phyloP scores from a whole-genome alignment of 169 alveolate species.

The Babesia bovis region DNA sequence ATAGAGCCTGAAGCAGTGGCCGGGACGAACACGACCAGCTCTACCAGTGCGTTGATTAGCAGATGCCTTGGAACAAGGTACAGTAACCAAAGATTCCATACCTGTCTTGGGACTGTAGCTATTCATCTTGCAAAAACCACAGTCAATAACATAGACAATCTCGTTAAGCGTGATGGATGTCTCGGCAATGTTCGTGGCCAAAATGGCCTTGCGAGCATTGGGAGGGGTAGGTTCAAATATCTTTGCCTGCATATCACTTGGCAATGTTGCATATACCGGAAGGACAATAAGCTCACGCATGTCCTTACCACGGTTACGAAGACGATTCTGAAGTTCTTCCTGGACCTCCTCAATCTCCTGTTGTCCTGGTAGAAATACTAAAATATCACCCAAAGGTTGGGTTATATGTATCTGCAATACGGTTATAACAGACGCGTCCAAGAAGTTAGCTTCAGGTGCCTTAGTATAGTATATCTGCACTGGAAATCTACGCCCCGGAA shows the following conservation, averaged over 20 bases:
- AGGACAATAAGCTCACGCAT: slow-evolving; percentile 92
- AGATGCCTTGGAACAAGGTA: slow-evolving; percentile 98
- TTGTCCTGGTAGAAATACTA: slow-evolving; percentile 98
- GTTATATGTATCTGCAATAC: slow-evolving; percentile 98
- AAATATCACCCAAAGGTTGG: slow-evolving; percentile 97
- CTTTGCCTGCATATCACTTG: slow-evolving; percentile 97
- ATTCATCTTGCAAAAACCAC: slow-evolving; percentile 98
- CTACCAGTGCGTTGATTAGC: slow-evolving; percentile 99
- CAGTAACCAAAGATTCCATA: slow-evolving; percentile 95
- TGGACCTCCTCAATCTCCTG: slow-evolving; percentile 95
- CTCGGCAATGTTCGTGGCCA: slow-evolving; percentile 99
- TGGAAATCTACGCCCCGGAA: slow-evolving; percentile 96
- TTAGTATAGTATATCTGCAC: slow-evolving; percentile 98
- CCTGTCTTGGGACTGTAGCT: slow-evolving; percentile 97
- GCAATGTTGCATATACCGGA: slow-evolving; percentile 97
- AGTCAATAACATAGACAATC: slow-evolving; percentile 94
- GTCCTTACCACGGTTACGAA: slow-evolving; percentile 89
- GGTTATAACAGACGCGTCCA: slow-evolving; percentile 97
- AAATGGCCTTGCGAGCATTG: slow-evolving; percentile 93
- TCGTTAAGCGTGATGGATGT: slow-evolving; percentile 98
- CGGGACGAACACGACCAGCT: slow-evolving; percentile 99
- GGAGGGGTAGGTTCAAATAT: slow-evolving; percentile 93
- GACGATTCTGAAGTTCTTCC: slow-evolving; percentile 84
- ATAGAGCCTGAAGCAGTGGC: slow-evolving; percentile 96
- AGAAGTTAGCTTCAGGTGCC: slow-evolving; percentile 99